Conservation (phyloP, 495 filamentous ascomycete genomes). For the Lasiosphaeria ovina region DNA sequence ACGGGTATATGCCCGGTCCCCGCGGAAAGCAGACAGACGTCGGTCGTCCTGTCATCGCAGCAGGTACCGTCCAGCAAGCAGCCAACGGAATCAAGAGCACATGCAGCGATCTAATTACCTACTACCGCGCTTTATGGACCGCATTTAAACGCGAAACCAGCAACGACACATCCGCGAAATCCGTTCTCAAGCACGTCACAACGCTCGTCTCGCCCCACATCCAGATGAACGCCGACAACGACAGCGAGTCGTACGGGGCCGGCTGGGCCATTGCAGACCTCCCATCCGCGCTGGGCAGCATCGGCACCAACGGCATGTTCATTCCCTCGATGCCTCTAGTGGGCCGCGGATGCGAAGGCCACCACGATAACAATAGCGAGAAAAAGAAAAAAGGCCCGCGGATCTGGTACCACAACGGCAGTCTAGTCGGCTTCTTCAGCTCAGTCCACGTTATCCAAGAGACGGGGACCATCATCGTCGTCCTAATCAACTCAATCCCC, state of each 20-base stretch:
- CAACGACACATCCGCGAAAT: not conserved
- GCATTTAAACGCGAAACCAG: not conserved
- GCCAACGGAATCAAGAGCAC: not conserved
- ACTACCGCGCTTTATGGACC: not conserved
- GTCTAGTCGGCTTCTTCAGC: not conserved
- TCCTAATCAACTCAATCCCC: not conserved
- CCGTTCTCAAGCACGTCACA: not conserved
- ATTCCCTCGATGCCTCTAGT: not conserved
- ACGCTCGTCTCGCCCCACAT: not conserved
- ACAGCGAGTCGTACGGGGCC: not conserved
- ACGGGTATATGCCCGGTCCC: not conserved
- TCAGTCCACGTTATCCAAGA: not conserved
- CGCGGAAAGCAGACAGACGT: not conserved
- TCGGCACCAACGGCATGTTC: not conserved
- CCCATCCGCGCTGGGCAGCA: not conserved
- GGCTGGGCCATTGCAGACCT: not conserved
- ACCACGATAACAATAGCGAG: not conserved
- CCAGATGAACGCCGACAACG: not conserved
- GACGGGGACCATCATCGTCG: not conserved
- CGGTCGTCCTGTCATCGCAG: not conserved
- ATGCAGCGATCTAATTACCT: not conserved
- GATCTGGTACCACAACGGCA: not conserved
- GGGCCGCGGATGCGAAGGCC: not conserved
- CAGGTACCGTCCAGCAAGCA: not conserved
- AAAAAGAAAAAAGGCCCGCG: not conserved